phyloP scores from a whole-genome alignment of 1,139 yeast genomes.

The Saccharomyces hybrid region DNA sequence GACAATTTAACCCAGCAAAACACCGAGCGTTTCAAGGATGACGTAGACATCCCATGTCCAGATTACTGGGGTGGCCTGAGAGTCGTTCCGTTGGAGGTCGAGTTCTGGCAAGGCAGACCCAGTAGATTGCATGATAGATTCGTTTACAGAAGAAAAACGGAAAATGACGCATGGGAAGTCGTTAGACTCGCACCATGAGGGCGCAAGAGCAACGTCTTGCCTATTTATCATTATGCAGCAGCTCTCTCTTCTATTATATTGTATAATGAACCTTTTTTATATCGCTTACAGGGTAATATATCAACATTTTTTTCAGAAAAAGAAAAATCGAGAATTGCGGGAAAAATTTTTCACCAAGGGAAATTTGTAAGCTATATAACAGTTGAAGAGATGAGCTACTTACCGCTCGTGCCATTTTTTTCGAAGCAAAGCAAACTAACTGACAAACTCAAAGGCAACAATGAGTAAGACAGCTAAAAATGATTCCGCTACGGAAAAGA shows the following conservation, averaged over 20 bases:
- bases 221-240: background rate
- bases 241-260: background rate
- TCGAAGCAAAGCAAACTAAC: background rate
- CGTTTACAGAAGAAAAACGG: slow-evolving; percentile 54
- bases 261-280: slow-evolving; percentile 1
- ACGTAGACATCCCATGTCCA: slow-evolving; percentile 75
- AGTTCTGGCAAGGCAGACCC: slow-evolving; percentile 95
- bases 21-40: slow-evolving; percentile 52
- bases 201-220: no score
- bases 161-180: slow-evolving; percentile 50
- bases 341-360: background rate
- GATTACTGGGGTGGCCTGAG: slow-evolving; percentile 94
- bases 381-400: background rate
- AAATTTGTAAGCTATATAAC: background rate
- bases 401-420: background rate
- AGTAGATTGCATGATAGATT: slow-evolving; percentile 88
- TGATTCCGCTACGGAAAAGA: slow-evolving; percentile 38
- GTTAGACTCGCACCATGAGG: slow-evolving; percentile 67
- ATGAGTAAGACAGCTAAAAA: slow-evolving; percentile 22
- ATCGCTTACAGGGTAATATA: background rate
- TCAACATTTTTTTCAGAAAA: background rate
- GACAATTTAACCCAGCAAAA: slow-evolving; percentile 43
- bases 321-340: background rate
- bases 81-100: slow-evolving; percentile 80
- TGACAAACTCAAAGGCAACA: background rate